A percentile compares a stretch with the other conserved stretches of the same genome.
phyloP scores from a whole-genome alignment of 495 filamentous ascomycete species.

The Neurospora sp. region DNA sequence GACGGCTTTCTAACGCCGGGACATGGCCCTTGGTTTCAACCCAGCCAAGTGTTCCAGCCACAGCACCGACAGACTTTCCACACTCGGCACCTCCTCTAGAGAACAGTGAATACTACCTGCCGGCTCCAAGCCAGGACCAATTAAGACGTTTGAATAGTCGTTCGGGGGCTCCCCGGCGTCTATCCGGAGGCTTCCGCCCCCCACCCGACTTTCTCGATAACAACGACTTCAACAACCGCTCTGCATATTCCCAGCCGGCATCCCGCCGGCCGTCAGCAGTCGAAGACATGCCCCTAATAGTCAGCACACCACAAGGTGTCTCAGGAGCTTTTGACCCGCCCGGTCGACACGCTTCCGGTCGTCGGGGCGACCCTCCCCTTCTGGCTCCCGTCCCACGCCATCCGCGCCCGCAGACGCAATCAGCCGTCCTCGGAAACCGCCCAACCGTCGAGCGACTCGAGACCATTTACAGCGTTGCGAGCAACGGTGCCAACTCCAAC shows the following conservation, averaged over 20 bases:
- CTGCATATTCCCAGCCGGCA: conserved; percentile 11
- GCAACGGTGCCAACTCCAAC: conserved; percentile 58
- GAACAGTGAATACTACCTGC: conserved; percentile 20
- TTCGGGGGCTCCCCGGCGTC: conserved; percentile 11
- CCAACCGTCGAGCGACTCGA: conserved; percentile 55
- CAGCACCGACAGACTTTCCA: conserved; percentile 24
- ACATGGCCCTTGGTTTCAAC: conserved; percentile 35
- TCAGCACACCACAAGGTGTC: conserved; percentile 38
- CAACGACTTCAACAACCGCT: conserved; percentile 4
- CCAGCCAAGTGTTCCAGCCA: conserved; percentile 3
- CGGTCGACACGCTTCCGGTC: conserved; percentile 15
- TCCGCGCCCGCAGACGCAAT: conserved; percentile 27
- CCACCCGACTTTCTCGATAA: conserved; percentile 21
- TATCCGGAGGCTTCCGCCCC: conserved; percentile 24
- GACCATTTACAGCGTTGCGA: conserved; percentile 73
- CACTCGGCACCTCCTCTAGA: conserved; percentile 30
- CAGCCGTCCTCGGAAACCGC: conserved; percentile 23
- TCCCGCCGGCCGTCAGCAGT: conserved; percentile 3
- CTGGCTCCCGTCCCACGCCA: conserved; percentile 33
- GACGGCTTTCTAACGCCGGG: conserved; percentile 28
- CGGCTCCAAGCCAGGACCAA: conserved; percentile 21
- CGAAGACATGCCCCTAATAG: conserved; percentile 37
- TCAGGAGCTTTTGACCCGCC: conserved; percentile 32
- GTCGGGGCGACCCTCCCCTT: conserved; percentile 24
- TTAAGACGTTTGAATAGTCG: conserved; percentile 13